Percentiles rank a stretch among this genome's conserved stretches.
Conservation (phyloP, 345 rosid genomes). For the Eucalyptus leucophloia region DNA sequence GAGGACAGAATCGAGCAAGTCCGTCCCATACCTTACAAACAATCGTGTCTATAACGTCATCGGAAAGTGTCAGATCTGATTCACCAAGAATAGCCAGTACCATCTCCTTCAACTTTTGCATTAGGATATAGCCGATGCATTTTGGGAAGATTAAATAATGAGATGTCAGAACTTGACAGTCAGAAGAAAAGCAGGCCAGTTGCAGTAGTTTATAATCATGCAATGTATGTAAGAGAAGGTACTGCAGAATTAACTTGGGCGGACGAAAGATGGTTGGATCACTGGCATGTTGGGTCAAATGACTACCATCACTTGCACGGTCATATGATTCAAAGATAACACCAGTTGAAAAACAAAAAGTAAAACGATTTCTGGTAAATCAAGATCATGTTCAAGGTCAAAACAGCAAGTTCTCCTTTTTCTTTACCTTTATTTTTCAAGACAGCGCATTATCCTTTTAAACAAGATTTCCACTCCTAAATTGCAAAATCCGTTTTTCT, state of each 20-base stretch:
- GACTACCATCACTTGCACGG: not conserved
- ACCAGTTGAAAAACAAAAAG: not conserved
- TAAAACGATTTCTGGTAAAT: not conserved
- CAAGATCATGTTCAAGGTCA: not conserved
- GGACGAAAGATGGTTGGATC: not conserved
- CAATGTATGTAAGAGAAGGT: not conserved
- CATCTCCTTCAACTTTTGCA: slow-evolving; percentile 62
- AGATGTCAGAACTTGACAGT: not conserved
- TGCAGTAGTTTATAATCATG: not conserved
- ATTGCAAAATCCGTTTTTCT: not conserved
- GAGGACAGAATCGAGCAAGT: not conserved
- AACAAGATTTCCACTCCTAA: not conserved
- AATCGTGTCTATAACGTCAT: slow-evolving; percentile 41
- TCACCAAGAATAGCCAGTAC: slow-evolving; percentile 57
- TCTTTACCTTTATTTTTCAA: not conserved
- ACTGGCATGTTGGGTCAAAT: not conserved
- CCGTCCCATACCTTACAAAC: slow-evolving; percentile 39
- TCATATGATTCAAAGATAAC: not conserved
- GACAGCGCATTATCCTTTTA: not conserved
- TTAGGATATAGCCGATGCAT: not conserved
- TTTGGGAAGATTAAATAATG: not conserved
- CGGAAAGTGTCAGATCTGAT: slow-evolving; percentile 39
- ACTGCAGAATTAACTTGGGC: not conserved
- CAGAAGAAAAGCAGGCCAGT: not conserved
- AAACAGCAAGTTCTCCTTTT: not conserved